Percentiles rank a stretch among this genome's conserved stretches.
Evolutionary conservation across 1,284 basidiomycete genomes (phyloP).

Genomic region (Puccinia triticina): DNA sequence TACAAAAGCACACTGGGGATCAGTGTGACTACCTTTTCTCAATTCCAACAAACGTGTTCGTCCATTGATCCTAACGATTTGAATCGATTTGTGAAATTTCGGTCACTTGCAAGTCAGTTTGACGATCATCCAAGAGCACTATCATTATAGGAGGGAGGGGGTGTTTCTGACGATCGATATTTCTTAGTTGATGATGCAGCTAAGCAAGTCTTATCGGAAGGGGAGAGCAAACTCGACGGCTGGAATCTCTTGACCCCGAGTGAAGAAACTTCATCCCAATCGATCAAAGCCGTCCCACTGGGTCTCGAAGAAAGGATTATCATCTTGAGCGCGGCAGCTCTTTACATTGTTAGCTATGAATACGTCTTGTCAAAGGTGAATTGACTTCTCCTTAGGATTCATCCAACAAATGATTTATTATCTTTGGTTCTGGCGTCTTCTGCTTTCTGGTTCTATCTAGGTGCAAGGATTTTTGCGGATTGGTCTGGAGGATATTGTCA

Average conservation of each 20-base stretch:
- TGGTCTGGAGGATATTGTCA: slow-evolving; percentile 78
- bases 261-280: slow-evolving; percentile 66
- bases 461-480: slow-evolving; percentile 66
- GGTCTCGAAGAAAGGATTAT: slow-evolving; percentile 87
- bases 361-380: slow-evolving; percentile 83
- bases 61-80: slow-evolving; percentile 87
- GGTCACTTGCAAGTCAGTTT: slow-evolving; percentile 72
- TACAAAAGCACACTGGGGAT: slow-evolving; percentile 79
- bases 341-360: slow-evolving; percentile 79
- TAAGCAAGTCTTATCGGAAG: slow-evolving; percentile 76
- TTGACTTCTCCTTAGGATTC: neutral
- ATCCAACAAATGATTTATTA: neutral
- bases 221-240: slow-evolving; percentile 76
- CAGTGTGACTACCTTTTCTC: slow-evolving; percentile 83
- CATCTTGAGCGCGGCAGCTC: slow-evolving; percentile 66
- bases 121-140: slow-evolving; percentile 42
- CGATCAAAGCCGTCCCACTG: slow-evolving; percentile 68
- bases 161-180: neutral
- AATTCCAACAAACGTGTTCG: slow-evolving; percentile 81
- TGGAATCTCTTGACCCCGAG: slow-evolving; percentile 91
- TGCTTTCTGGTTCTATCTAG: slow-evolving; percentile 67
- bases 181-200: slow-evolving; percentile 74
- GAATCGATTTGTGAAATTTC: slow-evolving; percentile 79
- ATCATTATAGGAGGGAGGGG: slow-evolving; percentile 34
- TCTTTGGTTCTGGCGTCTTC: slow-evolving; percentile 7